These are phyloP conservation scores for Protomyces arabidopsidicola DNA, from an alignment of 1,139 yeast genomes.

Conservation along the genomic window DNA sequence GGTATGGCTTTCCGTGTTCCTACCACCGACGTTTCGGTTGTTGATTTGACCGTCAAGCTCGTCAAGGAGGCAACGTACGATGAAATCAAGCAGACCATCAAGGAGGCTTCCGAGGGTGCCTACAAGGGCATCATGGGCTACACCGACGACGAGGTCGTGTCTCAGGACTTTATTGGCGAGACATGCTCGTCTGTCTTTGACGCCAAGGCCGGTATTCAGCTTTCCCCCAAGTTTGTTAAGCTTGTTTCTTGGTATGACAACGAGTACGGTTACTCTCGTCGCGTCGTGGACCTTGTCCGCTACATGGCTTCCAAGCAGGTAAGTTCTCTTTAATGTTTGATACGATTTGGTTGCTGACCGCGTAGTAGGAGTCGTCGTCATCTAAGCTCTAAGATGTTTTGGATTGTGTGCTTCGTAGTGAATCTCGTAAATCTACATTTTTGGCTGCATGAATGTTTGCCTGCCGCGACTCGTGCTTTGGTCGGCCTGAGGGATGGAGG, in stretches of 20 bases:
- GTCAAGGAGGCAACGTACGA: constrained; percentile 67
- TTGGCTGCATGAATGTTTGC: too few relatives aligned
- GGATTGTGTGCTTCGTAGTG: not conserved
- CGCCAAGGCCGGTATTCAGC: constrained; percentile 77
- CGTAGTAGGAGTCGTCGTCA: not conserved
- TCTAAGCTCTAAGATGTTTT: not conserved
- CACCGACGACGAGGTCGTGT: constrained; percentile 84
- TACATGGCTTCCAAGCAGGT: constrained; percentile 52
- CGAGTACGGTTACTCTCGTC: constrained; percentile 88
- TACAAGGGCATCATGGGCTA: constrained; percentile 74
- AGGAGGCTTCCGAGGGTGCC: constrained; percentile 63
- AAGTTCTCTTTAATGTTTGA: not conserved
- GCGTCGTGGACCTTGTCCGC: constrained; percentile 79
- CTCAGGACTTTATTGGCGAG: constrained; percentile 77
- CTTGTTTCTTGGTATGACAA: constrained; percentile 86
- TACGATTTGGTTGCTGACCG: not conserved
- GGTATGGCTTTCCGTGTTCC: constrained; percentile 89
- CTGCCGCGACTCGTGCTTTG: too few relatives aligned
- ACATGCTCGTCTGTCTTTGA: constrained; percentile 76
- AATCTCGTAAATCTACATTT: too few relatives aligned
- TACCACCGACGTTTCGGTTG: constrained; percentile 79
- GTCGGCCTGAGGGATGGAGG: too few relatives aligned
- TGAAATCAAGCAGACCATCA: constrained; percentile 66
- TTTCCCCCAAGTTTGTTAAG: constrained; percentile 78
- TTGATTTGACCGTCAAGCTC: constrained; percentile 65